phyloP scores from a whole-genome alignment of 495 filamentous ascomycete genomes.

The Aspergillus campestris region DNA sequence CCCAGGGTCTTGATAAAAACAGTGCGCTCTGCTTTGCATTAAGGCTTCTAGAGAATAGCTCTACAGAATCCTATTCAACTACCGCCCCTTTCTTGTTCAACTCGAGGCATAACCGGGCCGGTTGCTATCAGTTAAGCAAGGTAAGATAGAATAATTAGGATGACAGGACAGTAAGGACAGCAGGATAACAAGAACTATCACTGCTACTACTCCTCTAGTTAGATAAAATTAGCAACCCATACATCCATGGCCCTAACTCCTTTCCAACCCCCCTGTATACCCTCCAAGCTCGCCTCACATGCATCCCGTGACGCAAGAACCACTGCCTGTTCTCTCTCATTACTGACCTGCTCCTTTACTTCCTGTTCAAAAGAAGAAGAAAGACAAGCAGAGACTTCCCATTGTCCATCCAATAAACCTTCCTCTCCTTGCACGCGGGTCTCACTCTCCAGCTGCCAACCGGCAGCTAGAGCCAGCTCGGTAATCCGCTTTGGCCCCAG shows the following conservation, averaged over 20 bases:
- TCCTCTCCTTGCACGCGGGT: constrained; percentile 17
- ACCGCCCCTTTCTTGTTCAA: no score
- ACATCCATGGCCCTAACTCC: constrained; percentile 39
- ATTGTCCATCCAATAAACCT: constrained; percentile 36
- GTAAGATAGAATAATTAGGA: no score
- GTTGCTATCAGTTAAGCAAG: no score
- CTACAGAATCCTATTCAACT: no score
- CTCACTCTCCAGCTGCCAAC: constrained; percentile 23
- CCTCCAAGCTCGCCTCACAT: constrained; percentile 19
- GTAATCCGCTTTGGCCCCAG: constrained; percentile 23
- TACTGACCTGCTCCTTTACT: constrained; percentile 17
- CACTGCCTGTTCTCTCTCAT: constrained; percentile 26
- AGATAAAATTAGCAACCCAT: constrained; percentile 34
- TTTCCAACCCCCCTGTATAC: constrained; percentile 19
- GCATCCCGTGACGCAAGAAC: constrained; percentile 28
- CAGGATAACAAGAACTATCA: no score
- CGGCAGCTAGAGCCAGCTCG: constrained; percentile 17
- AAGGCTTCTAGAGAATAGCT: no score
- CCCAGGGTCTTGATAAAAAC: no score
- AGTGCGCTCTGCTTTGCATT: no score
- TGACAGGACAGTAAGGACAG: no score
- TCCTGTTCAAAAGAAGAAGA: constrained; percentile 15
- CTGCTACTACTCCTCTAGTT: constrained; percentile 7
- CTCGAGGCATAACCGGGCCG: no score
- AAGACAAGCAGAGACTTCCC: constrained; percentile 33